Percentiles rank a stretch among this genome's conserved stretches.
phyloP scores from a whole-genome alignment of 495 filamentous ascomycete genomes.

The Penicillium desertorum region DNA sequence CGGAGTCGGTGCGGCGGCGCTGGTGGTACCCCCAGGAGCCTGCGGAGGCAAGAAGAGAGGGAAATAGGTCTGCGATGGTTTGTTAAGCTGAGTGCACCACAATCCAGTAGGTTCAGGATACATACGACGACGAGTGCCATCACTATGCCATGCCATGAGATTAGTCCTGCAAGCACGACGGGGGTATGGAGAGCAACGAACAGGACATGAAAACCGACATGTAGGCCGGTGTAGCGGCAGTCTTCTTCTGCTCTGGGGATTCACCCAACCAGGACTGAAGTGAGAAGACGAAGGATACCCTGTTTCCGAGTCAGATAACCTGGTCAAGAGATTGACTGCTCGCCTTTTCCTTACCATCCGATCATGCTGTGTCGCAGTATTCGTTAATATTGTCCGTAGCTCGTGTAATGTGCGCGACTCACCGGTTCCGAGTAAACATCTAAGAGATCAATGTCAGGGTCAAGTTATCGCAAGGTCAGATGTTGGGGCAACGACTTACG shows the following conservation, averaged over 20 bases:
- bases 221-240: constrained; percentile 69
- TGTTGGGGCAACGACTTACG: constrained; percentile 43
- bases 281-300: constrained; percentile 80
- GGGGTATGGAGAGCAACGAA: constrained; percentile 46
- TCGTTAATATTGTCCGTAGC: constrained; percentile 14
- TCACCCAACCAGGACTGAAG: constrained; percentile 86
- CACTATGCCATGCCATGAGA: constrained; percentile 48
- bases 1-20: constrained; percentile 43
- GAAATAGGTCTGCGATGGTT: constrained; percentile 63
- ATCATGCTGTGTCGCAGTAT: constrained; percentile 53
- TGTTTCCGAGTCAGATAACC: constrained; percentile 32
- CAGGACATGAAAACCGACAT: constrained; percentile 83
- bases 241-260: constrained; percentile 70
- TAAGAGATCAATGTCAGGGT: constrained; percentile 33
- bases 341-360: constrained; percentile 64
- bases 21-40: constrained; percentile 35
- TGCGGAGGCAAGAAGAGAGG: constrained; percentile 76
- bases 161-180: background rate
- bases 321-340: background rate
- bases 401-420: constrained; percentile 31
- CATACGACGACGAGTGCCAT: constrained; percentile 73
- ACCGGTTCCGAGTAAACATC: constrained; percentile 91
- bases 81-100: constrained; percentile 16
- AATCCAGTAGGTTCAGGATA: constrained; percentile 12
- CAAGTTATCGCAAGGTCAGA: background rate